Conservation (phyloP, 2,329 filamentous ascomycete species). For the Monilinia aucupariae region DNA sequence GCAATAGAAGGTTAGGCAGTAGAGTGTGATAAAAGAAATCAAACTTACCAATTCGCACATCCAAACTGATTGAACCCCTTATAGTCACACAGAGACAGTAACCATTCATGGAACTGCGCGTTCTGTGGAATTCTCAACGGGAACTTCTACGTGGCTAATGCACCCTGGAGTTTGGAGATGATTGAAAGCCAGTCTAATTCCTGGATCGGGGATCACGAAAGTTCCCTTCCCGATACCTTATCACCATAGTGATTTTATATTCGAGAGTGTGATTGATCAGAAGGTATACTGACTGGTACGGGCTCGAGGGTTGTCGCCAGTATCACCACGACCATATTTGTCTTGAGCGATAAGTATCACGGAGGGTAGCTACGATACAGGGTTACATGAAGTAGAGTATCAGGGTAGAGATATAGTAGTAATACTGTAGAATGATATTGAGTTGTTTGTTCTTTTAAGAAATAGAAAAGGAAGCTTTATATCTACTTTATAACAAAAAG, state of each 20-base stretch:
- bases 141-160: not conserved
- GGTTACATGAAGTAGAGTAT: too few relatives aligned
- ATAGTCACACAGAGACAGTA: not conserved
- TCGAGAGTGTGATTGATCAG: not conserved
- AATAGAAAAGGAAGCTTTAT: too few relatives aligned
- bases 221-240: slow-evolving; percentile 9
- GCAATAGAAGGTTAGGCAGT: not conserved
- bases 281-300: not conserved
- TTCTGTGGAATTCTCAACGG: not conserved
- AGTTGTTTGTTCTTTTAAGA: too few relatives aligned
- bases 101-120: not conserved
- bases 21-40: not conserved
- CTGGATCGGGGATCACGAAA: slow-evolving; percentile 5
- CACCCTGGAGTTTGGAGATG: not conserved
- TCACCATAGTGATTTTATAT: slow-evolving; percentile 10
- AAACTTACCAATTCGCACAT: not conserved
- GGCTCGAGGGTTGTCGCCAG: not conserved
- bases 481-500: too few relatives aligned
- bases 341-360: too few relatives aligned
- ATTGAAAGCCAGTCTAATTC: not conserved
- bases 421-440: too few relatives aligned
- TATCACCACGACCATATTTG: not conserved
- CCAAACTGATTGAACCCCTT: not conserved
- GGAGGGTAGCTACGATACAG: too few relatives aligned
- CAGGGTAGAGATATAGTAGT: too few relatives aligned